Evolutionary conservation across 2,329 filamentous ascomycete genomes (phyloP).

Genomic region (Lachnellula subtilissima): DNA sequence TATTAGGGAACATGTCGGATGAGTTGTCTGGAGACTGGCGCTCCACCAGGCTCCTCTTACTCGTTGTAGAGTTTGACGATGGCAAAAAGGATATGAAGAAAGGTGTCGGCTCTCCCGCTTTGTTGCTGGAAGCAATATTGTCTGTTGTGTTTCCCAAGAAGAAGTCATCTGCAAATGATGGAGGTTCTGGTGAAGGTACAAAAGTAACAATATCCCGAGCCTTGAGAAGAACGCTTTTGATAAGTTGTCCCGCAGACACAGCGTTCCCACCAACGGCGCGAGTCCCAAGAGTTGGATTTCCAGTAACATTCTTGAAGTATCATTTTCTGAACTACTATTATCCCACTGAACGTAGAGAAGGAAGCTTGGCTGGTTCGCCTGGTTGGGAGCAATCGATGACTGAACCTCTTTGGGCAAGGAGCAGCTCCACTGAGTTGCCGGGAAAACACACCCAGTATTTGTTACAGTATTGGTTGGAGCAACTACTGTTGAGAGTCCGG

Average conservation of each 20-base stretch:
- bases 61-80: constrained; percentile 35
- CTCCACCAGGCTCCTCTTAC: constrained; percentile 15
- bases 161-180: constrained; percentile 56
- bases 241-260: constrained; percentile 30
- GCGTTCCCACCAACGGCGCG: constrained; percentile 26
- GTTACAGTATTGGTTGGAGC: constrained; percentile 62
- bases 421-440: constrained; percentile 80
- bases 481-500: constrained; percentile 73
- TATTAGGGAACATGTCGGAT: constrained; percentile 33
- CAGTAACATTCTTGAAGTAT: constrained; percentile 37
- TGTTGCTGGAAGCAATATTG: constrained; percentile 57
- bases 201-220: constrained; percentile 36
- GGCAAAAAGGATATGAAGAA: constrained; percentile 76
- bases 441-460: constrained; percentile 66
- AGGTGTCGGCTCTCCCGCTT: constrained; percentile 80
- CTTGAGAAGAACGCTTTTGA: constrained; percentile 26
- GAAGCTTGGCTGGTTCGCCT: constrained; percentile 69
- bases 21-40: constrained; percentile 13
- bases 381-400: constrained; percentile 55
- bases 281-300: constrained; percentile 21
- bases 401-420: constrained; percentile 75
- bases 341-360: constrained; percentile 74
- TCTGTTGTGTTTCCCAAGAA: constrained; percentile 89
- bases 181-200: constrained; percentile 41
- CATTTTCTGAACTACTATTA: constrained; percentile 45